Conservation (phyloP, 1,284 basidiomycete species). For the Ganoderma meredithae region DNA sequence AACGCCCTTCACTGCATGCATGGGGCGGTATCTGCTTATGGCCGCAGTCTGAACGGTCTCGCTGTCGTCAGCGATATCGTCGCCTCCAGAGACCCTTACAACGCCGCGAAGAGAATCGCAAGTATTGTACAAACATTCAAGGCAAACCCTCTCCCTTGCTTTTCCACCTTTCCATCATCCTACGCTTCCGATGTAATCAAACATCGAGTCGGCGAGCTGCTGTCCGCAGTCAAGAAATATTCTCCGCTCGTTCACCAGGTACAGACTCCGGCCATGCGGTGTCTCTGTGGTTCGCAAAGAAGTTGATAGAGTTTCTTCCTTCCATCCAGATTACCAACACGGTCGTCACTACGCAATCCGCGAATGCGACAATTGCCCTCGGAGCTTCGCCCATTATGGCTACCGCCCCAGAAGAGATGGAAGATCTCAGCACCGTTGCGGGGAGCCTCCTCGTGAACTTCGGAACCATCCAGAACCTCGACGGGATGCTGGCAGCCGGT, state of each 20-base stretch:
- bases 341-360: conserved; percentile 91
- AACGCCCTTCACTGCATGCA: conserved; percentile 80
- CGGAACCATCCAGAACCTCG: conserved; percentile 81
- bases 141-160: conserved; percentile 27
- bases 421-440: conserved; percentile 75
- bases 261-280: conserved; percentile 18
- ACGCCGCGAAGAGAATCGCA: conserved; percentile 61
- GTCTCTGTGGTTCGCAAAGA: not conserved
- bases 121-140: conserved; percentile 54
- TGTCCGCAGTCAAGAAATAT: conserved; percentile 57
- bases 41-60: conserved; percentile 76
- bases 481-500: conserved; percentile 88
- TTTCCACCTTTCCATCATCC: conserved; percentile 30
- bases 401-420: conserved; percentile 83
- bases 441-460: conserved; percentile 89
- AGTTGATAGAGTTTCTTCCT: not conserved
- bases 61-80: conserved; percentile 94
- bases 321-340: conserved; percentile 83
- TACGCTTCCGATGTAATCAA: conserved; percentile 45
- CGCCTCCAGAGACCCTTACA: conserved; percentile 66
- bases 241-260: conserved; percentile 88
- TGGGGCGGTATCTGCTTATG: conserved; percentile 66
- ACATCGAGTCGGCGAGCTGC: conserved; percentile 49
- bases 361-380: conserved; percentile 90
- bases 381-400: conserved; percentile 97